These are phyloP conservation scores for Rhodotorula sphaerocarpa DNA, from an alignment of 768 basidiomycete species.

Conservation along the genomic window DNA sequence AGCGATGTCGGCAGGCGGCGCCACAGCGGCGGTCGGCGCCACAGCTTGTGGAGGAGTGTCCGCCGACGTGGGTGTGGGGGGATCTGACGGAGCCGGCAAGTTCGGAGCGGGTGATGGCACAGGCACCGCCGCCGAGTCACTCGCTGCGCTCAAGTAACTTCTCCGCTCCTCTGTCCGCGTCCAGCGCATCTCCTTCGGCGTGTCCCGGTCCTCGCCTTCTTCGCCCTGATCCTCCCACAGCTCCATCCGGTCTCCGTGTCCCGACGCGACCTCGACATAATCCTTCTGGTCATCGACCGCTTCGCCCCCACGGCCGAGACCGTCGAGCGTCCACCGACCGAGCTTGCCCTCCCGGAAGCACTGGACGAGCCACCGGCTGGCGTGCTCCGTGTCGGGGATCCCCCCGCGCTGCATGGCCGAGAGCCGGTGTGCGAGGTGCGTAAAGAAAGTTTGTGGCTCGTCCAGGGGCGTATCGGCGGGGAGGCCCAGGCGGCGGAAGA, in stretches of 20 bases:
- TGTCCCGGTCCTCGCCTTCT: neutral
- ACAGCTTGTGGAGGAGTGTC: too few species aligned
- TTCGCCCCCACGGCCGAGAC: slow-evolving; percentile 32
- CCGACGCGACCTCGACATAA: neutral
- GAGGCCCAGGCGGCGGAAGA: slow-evolving; percentile 23
- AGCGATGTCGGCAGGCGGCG: neutral
- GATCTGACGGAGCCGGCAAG: too few species aligned
- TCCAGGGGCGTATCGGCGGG: slow-evolving; percentile 33
- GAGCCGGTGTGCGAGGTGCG: slow-evolving; percentile 61
- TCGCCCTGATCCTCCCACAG: slow-evolving; percentile 13
- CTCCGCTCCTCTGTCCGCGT: neutral
- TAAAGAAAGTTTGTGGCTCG: slow-evolving; percentile 60
- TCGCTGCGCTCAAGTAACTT: slow-evolving; percentile 18
- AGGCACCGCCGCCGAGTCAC: neutral
- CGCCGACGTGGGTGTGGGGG: too few species aligned
- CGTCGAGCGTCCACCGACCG: slow-evolving; percentile 39
- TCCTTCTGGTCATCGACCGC: slow-evolving; percentile 20
- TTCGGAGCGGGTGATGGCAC: too few species aligned
- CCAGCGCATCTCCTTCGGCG: slow-evolving; percentile 7
- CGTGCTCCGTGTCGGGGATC: slow-evolving; percentile 59
- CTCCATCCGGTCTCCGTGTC: slow-evolving; percentile 29
- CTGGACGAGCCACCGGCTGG: slow-evolving; percentile 69
- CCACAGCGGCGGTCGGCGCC: neutral
- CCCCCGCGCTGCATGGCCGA: slow-evolving; percentile 77
- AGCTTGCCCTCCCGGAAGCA: slow-evolving; percentile 64